Conservation (phyloP, 169 alveolate genomes). For the Miamiensis avidus region DNA sequence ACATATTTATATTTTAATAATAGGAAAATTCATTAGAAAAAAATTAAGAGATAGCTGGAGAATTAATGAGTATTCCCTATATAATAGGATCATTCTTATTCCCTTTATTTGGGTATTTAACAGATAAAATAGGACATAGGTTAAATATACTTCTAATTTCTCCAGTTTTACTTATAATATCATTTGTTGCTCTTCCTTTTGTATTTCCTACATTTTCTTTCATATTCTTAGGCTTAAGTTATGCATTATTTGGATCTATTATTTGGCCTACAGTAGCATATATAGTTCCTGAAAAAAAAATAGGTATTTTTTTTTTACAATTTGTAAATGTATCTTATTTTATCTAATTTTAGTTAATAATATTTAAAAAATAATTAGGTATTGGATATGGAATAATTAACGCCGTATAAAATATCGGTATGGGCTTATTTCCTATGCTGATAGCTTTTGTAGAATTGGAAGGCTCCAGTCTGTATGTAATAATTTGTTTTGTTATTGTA, state of each 20-base stretch:
- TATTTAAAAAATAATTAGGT: conserved; percentile 29
- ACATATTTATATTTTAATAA: too few relatives aligned
- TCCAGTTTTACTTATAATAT: conserved; percentile 4
- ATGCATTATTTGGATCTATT: conserved; percentile 43
- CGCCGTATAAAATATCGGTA: conserved; percentile 36
- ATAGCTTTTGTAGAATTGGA: conserved; percentile 37
- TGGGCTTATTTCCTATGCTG: conserved; percentile 33
- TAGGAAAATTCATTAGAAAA: conserved; percentile 18
- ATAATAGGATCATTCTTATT: conserved; percentile 27
- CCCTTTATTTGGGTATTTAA: conserved; percentile 31
- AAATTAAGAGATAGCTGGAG: conserved; percentile 47
- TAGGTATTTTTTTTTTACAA: conserved; percentile 1
- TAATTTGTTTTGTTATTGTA: conserved; percentile 25
- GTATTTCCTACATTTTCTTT: conserved; percentile 29
- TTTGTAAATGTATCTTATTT: background rate
- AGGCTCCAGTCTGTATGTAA: conserved; percentile 25
- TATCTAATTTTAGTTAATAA: too few relatives aligned
- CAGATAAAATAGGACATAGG: conserved; percentile 47
- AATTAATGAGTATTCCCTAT: conserved; percentile 44
- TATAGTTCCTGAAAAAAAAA: conserved; percentile 29
- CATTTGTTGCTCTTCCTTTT: conserved; percentile 9
- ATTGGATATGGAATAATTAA: conserved; percentile 46
- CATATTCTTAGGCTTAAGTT: conserved; percentile 28
- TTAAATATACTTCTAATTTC: conserved; percentile 13
- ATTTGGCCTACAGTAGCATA: conserved; percentile 41